Evolutionary conservation across 106 monocot genomes (phyloP).

Genomic region (Cymbidium sinense): DNA sequence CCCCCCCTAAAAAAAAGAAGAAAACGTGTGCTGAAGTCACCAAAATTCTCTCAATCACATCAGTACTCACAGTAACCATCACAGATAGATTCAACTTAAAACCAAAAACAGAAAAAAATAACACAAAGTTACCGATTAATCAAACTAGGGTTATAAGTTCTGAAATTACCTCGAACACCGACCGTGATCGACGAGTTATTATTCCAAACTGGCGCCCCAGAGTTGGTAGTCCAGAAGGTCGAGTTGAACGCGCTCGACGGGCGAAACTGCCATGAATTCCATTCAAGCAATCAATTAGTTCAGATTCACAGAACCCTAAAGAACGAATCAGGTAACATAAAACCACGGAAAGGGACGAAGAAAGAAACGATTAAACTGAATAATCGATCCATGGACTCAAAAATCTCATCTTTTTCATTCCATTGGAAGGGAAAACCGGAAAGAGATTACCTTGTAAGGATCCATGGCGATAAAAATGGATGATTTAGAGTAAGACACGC

Average conservation of each 20-base stretch:
- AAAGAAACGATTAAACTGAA: neutral
- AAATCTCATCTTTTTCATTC: neutral
- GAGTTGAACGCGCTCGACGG: conserved; percentile 21
- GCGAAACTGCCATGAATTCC: conserved; percentile 7
- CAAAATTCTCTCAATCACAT: no score
- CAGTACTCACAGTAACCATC: no score
- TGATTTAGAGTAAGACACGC: neutral
- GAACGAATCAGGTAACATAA: neutral
- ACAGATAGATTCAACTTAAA: neutral
- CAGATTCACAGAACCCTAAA: neutral
- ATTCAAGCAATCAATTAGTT: neutral
- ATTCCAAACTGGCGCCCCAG: conserved; percentile 23
- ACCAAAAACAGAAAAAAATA: neutral
- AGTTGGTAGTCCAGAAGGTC: conserved; percentile 23
- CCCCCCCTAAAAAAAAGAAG: no score
- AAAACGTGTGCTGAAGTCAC: no score
- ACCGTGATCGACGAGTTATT: conserved; percentile 22
- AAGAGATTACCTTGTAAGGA: conserved; percentile 4
- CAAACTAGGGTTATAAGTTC: neutral
- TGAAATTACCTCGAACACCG: conserved; percentile 13
- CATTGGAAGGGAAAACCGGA: neutral
- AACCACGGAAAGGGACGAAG: neutral
- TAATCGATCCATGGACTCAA: neutral
- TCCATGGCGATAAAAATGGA: neutral
- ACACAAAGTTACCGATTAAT: neutral